Base-by-base conservation (phyloP, 345 rosid species). In the Euphorbia peplus region DNA sequence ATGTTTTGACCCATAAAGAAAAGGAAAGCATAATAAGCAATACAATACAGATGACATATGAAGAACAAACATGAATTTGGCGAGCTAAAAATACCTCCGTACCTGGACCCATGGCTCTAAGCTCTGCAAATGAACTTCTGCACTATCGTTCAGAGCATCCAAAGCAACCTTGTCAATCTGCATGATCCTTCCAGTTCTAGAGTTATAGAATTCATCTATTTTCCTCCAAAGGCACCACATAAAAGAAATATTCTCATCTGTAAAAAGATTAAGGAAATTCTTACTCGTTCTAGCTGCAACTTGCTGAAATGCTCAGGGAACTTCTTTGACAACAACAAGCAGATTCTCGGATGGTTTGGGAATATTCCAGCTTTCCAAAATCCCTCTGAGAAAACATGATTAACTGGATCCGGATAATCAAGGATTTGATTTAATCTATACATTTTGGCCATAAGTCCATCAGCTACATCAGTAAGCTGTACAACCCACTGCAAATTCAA, bases 31-130 rank as follows among this genome's bases (percentile, higher is more conserved):
- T 54, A 16, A 44, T 56, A 64, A 53, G 42, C 29, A 22, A 63
- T 22, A 26, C 52, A 56, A 54, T n/a, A 47, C 51, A 28, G 16
- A 19, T 18, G 15, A 56, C 50, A 47, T 39, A 32, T 19, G 46
- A 35, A 25, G 18, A 3, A 46, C 22, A 64, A 37, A 63, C 60
- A 30, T 29, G 63, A 14, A n/a, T n/a, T 47, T 66, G 15, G 24
- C 30, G 14, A 54, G n/a, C 41, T 25, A 50, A 21, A 58, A 30
- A 44, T 7, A 53, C 25, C 13, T 65, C 48, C 39, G 15, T 66
- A 95, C 98, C 93, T 92, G 98, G 75, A 95, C 70, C 99, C 99
- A 95, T 70, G 97, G 98, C 74, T 95, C 98, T 87, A 95, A 85
- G 77, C 87, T 85, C 83, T 87, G 98, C 76, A 95, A 80, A 81